phyloP scores from a whole-genome alignment of 495 filamentous ascomycete species.

The Talaromyces borbonicus region DNA sequence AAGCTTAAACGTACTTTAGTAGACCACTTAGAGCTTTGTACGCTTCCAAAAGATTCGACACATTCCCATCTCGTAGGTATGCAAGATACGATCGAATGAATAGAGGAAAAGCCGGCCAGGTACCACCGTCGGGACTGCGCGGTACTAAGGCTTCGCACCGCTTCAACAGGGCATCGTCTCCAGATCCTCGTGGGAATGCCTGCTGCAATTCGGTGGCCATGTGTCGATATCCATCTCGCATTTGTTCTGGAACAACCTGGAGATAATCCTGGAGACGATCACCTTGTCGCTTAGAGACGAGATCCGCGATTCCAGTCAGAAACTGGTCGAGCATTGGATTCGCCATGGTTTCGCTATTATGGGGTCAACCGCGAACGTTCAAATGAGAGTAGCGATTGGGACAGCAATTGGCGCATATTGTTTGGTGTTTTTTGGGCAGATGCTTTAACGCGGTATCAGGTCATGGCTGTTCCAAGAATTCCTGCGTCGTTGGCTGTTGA shows the following conservation, averaged over 20 bases:
- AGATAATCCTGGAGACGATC: slow-evolving; percentile 46
- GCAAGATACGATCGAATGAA: slow-evolving; percentile 72
- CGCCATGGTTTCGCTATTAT: slow-evolving; percentile 21
- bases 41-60: slow-evolving; percentile 61
- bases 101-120: slow-evolving; percentile 64
- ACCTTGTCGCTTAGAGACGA: slow-evolving; percentile 47
- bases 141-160: slow-evolving; percentile 47
- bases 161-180: slow-evolving; percentile 45
- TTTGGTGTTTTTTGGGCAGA: no score
- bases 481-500: no score
- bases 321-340: slow-evolving; percentile 47
- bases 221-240: slow-evolving; percentile 47
- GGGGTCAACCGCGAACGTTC: no score
- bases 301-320: slow-evolving; percentile 39
- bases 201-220: slow-evolving; percentile 57
- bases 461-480: no score
- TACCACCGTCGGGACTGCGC: slow-evolving; percentile 45
- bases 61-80: slow-evolving; percentile 70
- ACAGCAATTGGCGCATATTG: no score
- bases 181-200: slow-evolving; percentile 39
- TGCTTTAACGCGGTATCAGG: no score
- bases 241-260: slow-evolving; percentile 38
- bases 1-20: slow-evolving; percentile 47
- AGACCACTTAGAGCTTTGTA: slow-evolving; percentile 64
- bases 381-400: no score